Base-by-base conservation (phyloP, 805 yeast genomes). In the Yarrowia sp. region DNA sequence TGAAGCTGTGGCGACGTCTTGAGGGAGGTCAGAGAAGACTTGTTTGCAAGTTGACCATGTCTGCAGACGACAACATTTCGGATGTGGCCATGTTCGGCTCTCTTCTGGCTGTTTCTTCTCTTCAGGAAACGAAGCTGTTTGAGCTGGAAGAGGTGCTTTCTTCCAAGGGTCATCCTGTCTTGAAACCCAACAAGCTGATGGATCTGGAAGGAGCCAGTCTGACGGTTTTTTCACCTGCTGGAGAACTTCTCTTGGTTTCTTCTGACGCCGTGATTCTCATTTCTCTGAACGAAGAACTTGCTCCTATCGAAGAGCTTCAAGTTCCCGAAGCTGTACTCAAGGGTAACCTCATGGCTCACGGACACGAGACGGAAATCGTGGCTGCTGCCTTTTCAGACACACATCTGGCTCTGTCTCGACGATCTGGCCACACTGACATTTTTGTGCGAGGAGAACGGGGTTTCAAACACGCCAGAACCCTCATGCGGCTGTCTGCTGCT, bases 21-120 rank as follows among this genome's bases (percentile, higher is more conserved):
- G 30, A 30, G 16, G 38, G 41, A 11, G 63, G 51, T 4, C 44
- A 61, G 44, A 62, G 65, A 4, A 83, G 82, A 66, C 74, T 92
- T 66, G 85, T 89, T 1, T 80, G 89, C 62, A 89, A 89, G 75
- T 67, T 90, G 70, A 78, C 82, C 2, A 76, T 88, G 66, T 80
- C 84, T 52, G 95, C 88, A 68, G 96, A 89, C 33, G 97, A 91
- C 68, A 89, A 89, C 75, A 87, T 95, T 58, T 78, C 91, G 1
- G 80, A 85, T 10, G 73, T 92, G 43, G 87, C 91, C 19, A 80
- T 82, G 22, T 85, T 84, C 68, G 92, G 89, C 1, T 78, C 83
- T 35, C 79, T 85, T 28, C 75, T 95, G 62, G 88, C 87, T 0
- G 95, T 92, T 21, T 84, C 92, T 6, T 85, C 96, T 48, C 77